Evolutionary conservation across 768 basidiomycete genomes (phyloP).

Genomic region (Serendipita sp.): DNA sequence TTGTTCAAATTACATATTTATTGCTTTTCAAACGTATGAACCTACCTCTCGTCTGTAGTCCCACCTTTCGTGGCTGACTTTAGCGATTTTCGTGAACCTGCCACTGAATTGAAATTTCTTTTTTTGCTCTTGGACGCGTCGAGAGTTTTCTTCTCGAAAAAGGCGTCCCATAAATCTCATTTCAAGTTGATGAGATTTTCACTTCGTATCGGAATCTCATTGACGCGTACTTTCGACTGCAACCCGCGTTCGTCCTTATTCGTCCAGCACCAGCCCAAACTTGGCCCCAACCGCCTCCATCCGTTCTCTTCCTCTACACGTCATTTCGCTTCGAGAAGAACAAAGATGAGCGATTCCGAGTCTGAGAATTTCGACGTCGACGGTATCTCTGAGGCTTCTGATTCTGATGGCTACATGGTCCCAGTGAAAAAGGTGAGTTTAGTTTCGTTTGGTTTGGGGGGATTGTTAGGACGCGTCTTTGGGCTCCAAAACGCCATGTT

Average conservation of each 20-base stretch:
- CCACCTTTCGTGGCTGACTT: neutral
- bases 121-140: too few species aligned
- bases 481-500: constrained; percentile 26
- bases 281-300: neutral
- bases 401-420: constrained; percentile 54
- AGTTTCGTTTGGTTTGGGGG: neutral
- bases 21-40: neutral
- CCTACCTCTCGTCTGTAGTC: too few species aligned
- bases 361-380: constrained; percentile 51
- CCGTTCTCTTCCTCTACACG: neutral
- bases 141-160: neutral
- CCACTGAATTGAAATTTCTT: too few species aligned
- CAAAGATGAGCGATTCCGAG: constrained; percentile 56
- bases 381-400: constrained; percentile 32
- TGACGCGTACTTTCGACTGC: neutral
- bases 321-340: neutral
- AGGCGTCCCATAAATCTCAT: neutral
- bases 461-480: neutral
- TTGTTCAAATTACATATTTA: neutral
- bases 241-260: neutral
- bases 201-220: neutral
- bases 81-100: too few species aligned
- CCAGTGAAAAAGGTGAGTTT: constrained; percentile 21
- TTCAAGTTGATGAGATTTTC: neutral
- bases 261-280: neutral